Conservation (phyloP, 2,329 filamentous ascomycete species). For the Neospermospora avenae region DNA sequence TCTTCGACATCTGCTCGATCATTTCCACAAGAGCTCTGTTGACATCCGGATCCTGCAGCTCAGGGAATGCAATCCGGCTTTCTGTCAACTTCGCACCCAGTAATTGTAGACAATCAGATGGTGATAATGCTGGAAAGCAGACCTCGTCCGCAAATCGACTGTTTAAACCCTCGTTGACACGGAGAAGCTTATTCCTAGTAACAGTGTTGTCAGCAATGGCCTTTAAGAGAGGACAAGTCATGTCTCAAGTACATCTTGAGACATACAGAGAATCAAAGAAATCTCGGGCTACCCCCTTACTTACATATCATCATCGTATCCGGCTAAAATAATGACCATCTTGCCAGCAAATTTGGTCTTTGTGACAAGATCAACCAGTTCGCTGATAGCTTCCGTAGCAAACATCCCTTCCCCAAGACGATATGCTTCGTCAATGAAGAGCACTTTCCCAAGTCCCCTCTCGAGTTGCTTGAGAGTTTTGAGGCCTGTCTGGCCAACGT, state of each 20-base stretch:
- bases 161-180: slow-evolving; percentile 49
- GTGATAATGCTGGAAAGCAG: slow-evolving; percentile 39
- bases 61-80: slow-evolving; percentile 29
- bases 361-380: slow-evolving; percentile 55
- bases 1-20: slow-evolving; percentile 39
- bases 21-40: slow-evolving; percentile 21
- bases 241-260: too few species aligned
- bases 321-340: slow-evolving; percentile 54
- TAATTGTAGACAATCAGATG: slow-evolving; percentile 38
- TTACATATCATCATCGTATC: slow-evolving; percentile 51
- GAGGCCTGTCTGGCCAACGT: slow-evolving; percentile 65
- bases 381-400: slow-evolving; percentile 65
- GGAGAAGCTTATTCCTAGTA: slow-evolving; percentile 43
- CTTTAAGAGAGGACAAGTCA: too few species aligned
- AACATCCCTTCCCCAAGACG: slow-evolving; percentile 48
- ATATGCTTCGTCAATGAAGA: slow-evolving; percentile 59
- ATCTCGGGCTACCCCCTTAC: too few species aligned
- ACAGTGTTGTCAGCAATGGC: too few species aligned
- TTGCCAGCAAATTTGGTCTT: slow-evolving; percentile 47
- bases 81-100: slow-evolving; percentile 37
- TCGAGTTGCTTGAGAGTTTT: slow-evolving; percentile 61
- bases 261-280: too few species aligned
- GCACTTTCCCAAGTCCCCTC: slow-evolving; percentile 47
- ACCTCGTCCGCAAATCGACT: slow-evolving; percentile 53
- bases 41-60: slow-evolving; percentile 29